Percentiles rank a stretch among this genome's conserved stretches.
These are phyloP conservation scores for Colletotrichum sp. DNA, from an alignment of 2,329 filamentous ascomycete species.

Conservation along the genomic window DNA sequence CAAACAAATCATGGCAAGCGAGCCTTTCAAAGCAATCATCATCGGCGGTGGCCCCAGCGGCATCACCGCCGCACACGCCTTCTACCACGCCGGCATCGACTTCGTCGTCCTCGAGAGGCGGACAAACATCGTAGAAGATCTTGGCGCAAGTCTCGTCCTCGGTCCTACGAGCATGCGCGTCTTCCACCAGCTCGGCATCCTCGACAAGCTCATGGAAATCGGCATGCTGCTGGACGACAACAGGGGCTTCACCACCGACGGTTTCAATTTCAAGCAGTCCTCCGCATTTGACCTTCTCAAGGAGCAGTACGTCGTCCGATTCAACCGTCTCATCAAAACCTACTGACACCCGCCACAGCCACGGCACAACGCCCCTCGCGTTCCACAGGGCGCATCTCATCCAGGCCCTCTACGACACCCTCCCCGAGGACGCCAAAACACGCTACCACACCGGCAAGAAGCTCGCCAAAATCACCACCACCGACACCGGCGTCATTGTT, in stretches of 20 bases:
- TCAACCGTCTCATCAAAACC: neutral
- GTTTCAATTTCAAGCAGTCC: neutral
- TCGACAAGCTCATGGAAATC: slow-evolving; percentile 1
- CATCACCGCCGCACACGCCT: slow-evolving; percentile 30
- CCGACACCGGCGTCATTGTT: slow-evolving; percentile 28
- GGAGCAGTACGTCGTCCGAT: neutral
- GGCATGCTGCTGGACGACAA: neutral
- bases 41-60: slow-evolving; percentile 34
- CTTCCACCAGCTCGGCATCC: slow-evolving; percentile 34
- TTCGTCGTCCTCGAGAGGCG: slow-evolving; percentile 36
- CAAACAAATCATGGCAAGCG: slow-evolving; percentile 27
- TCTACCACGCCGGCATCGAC: slow-evolving; percentile 35
- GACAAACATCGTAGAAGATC: slow-evolving; percentile 25
- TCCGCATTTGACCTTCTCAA: neutral
- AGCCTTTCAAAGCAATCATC: slow-evolving; percentile 30
- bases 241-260: neutral
- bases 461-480: slow-evolving; percentile 24
- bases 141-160: slow-evolving; percentile 31
- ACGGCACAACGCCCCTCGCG: slow-evolving; percentile 29
- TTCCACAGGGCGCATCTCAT: slow-evolving; percentile 40
- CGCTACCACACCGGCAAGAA: slow-evolving; percentile 31
- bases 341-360: slow-evolving; percentile 14
- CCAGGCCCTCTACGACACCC: slow-evolving; percentile 31
- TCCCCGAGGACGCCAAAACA: slow-evolving; percentile 27
- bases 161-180: slow-evolving; percentile 29